A percentile compares a stretch with the other conserved stretches of the same genome.
Conservation (phyloP, 192 early-diverging fungal species). For the Piromyces finnis region DNA sequence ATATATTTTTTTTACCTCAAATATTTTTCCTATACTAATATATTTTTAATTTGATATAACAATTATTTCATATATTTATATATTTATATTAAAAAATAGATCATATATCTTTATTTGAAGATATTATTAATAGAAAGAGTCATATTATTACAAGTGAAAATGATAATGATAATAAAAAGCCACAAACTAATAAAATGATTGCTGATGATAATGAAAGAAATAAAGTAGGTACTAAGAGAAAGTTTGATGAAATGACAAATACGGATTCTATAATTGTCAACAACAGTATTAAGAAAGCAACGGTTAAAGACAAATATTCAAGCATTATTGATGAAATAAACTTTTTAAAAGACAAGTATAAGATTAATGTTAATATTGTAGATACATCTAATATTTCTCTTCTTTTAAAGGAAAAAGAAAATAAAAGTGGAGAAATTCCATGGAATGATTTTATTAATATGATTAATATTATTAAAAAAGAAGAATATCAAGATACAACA, state of each 20-base stretch:
- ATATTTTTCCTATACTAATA: too few species aligned
- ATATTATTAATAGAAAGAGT: not conserved
- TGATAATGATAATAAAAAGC: not conserved
- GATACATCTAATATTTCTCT: not conserved
- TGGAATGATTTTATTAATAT: not conserved
- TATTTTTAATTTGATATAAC: too few species aligned
- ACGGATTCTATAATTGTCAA: not conserved
- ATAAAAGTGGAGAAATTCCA: not conserved
- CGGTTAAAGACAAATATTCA: not conserved
- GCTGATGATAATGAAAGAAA: not conserved
- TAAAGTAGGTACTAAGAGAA: not conserved
- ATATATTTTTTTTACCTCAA: too few species aligned
- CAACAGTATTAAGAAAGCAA: not conserved
- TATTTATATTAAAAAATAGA: too few species aligned
- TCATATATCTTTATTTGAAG: not conserved
- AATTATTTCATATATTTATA: too few species aligned
- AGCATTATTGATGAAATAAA: not conserved
- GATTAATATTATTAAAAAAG: not conserved
- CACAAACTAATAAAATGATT: not conserved
- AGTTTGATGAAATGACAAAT: not conserved
- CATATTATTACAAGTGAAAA: not conserved
- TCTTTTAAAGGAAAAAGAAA: not conserved
- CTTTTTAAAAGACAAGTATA: not conserved
- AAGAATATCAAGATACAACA: not conserved
- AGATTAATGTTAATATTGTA: not conserved